Conservation (phyloP, 1,284 basidiomycete genomes). For the Ustilago tritici region DNA sequence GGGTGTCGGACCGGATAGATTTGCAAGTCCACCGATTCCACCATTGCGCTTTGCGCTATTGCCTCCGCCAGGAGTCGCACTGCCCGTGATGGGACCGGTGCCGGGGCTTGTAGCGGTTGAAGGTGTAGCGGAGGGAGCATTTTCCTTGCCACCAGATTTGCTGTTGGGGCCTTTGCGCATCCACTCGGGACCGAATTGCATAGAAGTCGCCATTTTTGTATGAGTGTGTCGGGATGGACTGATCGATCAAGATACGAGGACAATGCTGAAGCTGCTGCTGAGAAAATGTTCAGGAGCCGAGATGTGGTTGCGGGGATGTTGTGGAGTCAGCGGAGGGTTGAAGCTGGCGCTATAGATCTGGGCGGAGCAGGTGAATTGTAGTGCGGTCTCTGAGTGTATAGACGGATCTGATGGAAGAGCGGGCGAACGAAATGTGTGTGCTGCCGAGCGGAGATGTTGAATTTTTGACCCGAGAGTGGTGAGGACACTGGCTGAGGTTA, state of each 20-base stretch:
- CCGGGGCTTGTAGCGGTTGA: constrained; percentile 36
- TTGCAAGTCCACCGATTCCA: constrained; percentile 35
- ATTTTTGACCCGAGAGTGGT: neutral
- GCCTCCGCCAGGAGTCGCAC: constrained; percentile 14
- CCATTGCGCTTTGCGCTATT: constrained; percentile 35
- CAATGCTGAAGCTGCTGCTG: constrained; percentile 17
- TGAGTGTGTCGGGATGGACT: neutral
- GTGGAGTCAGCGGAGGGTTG: neutral
- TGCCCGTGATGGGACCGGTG: constrained; percentile 23
- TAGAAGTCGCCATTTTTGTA: constrained; percentile 60
- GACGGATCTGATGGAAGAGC: neutral
- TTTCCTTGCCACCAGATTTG: constrained; percentile 38
- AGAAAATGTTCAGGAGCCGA: constrained; percentile 6
- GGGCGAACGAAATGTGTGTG: constrained; percentile 2
- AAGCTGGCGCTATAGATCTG: neutral
- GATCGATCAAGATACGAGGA: neutral
- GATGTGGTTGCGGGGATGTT: neutral
- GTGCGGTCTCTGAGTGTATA: neutral
- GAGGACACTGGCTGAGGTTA: neutral
- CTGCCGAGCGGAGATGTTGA: neutral
- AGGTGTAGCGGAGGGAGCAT: constrained; percentile 18
- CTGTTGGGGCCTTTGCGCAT: constrained; percentile 65
- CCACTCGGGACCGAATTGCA: constrained; percentile 68
- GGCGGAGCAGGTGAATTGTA: neutral
- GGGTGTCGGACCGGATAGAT: constrained; percentile 38